Percentiles rank a stretch among this genome's conserved stretches.
Evolutionary conservation across 2,329 filamentous ascomycete genomes (phyloP).

Genomic region (Moelleriella libera): DNA sequence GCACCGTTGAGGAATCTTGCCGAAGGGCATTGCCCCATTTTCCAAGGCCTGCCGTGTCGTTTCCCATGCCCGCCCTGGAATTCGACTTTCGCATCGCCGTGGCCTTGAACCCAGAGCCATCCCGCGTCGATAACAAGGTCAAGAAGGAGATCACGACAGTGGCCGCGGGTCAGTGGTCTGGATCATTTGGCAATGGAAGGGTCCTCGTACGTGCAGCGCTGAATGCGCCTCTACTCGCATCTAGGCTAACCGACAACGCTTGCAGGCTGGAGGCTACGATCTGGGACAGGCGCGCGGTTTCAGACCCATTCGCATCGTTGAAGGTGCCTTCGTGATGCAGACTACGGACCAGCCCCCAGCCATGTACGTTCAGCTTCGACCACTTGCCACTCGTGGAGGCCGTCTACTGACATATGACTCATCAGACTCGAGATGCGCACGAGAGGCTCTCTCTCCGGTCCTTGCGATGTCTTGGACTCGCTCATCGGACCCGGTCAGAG

Average conservation of each 20-base stretch:
- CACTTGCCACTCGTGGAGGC: background rate
- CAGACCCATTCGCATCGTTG: slow-evolving; percentile 26
- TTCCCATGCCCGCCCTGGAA: slow-evolving; percentile 30
- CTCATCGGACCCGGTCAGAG: slow-evolving; percentile 22
- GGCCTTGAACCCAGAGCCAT: slow-evolving; percentile 25
- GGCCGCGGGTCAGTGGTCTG: slow-evolving; percentile 30
- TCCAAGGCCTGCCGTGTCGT: slow-evolving; percentile 25
- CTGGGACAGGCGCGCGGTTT: slow-evolving; percentile 25
- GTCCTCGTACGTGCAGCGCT: slow-evolving; percentile 23
- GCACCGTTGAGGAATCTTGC: slow-evolving; percentile 22
- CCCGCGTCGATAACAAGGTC: slow-evolving; percentile 27
- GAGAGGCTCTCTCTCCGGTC: slow-evolving; percentile 31
- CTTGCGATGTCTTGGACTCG: slow-evolving; percentile 26
- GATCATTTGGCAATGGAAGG: slow-evolving; percentile 32
- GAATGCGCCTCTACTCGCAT: background rate
- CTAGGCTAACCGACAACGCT: slow-evolving; percentile 5
- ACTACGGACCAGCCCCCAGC: slow-evolving; percentile 32
- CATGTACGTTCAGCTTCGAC: slow-evolving; percentile 16
- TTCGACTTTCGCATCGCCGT: slow-evolving; percentile 38
- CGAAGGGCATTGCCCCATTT: slow-evolving; percentile 24
- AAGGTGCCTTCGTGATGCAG: slow-evolving; percentile 34
- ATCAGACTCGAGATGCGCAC: slow-evolving; percentile 28
- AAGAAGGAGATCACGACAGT: slow-evolving; percentile 35
- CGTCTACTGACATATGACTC: background rate
- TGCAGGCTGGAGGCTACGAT: slow-evolving; percentile 26